A percentile compares a stretch with the other conserved stretches of the same genome.
Evolutionary conservation across 2,329 filamentous ascomycete species (phyloP).

Genomic region (Monilinia polystroma): DNA sequence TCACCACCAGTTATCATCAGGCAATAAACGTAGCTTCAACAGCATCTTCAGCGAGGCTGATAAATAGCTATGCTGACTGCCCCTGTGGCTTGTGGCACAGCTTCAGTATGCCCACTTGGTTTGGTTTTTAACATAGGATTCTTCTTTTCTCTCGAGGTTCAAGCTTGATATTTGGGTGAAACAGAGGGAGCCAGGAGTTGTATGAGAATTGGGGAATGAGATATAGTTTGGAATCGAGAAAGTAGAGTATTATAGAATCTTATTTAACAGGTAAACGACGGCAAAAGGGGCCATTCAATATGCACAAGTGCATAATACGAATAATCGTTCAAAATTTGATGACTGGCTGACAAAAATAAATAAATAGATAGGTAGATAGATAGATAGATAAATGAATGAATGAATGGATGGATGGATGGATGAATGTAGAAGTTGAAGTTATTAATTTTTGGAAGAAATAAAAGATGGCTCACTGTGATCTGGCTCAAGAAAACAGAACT

Average conservation of each 20-base stretch:
- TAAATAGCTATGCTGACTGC: too few relatives aligned
- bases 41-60: too few relatives aligned
- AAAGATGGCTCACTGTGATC: not conserved
- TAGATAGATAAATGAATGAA: too few relatives aligned
- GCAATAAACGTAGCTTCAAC: too few relatives aligned
- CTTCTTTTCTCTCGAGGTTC: not conserved
- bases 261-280: not conserved
- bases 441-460: not conserved
- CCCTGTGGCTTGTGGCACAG: not conserved
- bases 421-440: not conserved
- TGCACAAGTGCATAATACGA: not conserved
- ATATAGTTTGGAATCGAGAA: not conserved
- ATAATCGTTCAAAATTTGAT: not conserved
- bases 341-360: not conserved
- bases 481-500: not conserved
- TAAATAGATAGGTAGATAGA: too few relatives aligned
- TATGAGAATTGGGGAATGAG: not conserved
- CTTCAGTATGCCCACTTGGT: not conserved
- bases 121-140: not conserved
- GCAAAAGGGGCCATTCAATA: not conserved
- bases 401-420: not conserved
- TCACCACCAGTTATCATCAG: too few relatives aligned
- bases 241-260: not conserved
- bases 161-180: not conserved
- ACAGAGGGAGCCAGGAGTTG: too few relatives aligned